Base-by-base conservation (phyloP, 1,284 basidiomycete genomes). In the Xerocomus nothofagi region DNA sequence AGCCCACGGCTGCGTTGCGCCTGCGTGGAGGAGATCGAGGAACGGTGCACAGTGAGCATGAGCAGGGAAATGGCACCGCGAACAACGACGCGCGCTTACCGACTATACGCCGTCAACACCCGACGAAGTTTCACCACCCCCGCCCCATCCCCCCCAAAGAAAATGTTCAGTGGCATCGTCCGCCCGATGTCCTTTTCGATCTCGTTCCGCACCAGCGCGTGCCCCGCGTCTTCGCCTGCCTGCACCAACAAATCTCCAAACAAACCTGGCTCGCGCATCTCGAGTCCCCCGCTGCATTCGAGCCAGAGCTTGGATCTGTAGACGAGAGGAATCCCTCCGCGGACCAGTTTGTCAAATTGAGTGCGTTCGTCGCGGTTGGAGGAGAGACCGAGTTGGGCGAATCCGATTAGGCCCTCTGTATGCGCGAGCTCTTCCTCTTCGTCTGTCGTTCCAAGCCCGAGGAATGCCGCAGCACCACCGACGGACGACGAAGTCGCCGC, bases 131-230 rank as follows among this genome's bases (percentile, higher is more conserved):
- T 99, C 44, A 86, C 80, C 8, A 98, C 93, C 1, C 97, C 97
- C 0, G 86, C 90, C 0, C 96, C 95, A 64, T 95, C 91, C 1
- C 94, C 91, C 1, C 93, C 96, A 70, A 98, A 99, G 73, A 96
- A 99, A 30, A 98, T 80, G 64, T 98, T 98, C 36, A 95, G 74
- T 0, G 96, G 96, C 87, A 98, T 97, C 34, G 92, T 96, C 67
- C 93, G 71, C 47, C 87, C 83, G 1, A 98, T 91, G 63, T 98
- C 96, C 71, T 98, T 95, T 73, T 96, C 94, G 54, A 99, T 98
- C 73, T 99, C 96, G 37, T 44, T 51, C 31, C 65, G 69, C 42
- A 84, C 79, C 1, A 89, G 83, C 37, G 80, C 77, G 14, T 73
- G 73, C 34, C 78, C 57, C n/a, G 21, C 43, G 7, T 65, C 59